Conservation (phyloP, 2,329 filamentous ascomycete genomes). For the Ophiostoma piceae region DNA sequence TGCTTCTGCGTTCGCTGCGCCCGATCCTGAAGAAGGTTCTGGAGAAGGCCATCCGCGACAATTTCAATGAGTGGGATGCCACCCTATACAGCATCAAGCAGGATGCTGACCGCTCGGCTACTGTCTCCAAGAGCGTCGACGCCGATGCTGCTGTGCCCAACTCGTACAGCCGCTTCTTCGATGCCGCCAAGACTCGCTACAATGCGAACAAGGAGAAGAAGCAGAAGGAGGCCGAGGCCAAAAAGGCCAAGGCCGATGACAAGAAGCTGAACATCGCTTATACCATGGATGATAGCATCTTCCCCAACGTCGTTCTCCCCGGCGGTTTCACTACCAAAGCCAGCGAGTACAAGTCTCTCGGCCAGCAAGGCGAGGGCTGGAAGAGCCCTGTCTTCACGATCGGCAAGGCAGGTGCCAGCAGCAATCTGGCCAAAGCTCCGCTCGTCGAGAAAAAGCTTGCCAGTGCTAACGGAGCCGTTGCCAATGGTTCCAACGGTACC, state of each 20-base stretch:
- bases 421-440: conserved; percentile 60
- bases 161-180: conserved; percentile 80
- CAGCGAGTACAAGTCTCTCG: conserved; percentile 85
- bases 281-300: conserved; percentile 81
- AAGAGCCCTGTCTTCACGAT: conserved; percentile 90
- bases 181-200: conserved; percentile 66
- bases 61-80: conserved; percentile 68
- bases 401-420: conserved; percentile 68
- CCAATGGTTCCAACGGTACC: conserved; percentile 9
- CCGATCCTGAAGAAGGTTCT: conserved; percentile 81
- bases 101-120: conserved; percentile 68
- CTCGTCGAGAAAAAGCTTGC: conserved; percentile 44
- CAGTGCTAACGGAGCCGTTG: conserved; percentile 27
- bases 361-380: conserved; percentile 85
- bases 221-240: conserved; percentile 31
- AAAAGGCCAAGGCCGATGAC: conserved; percentile 32
- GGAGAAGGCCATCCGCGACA: conserved; percentile 83
- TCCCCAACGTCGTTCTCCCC: conserved; percentile 80
- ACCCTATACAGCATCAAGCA: conserved; percentile 71
- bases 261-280: conserved; percentile 78
- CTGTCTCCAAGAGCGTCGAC: conserved; percentile 52
- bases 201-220: conserved; percentile 75
- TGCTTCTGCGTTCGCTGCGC: conserved; percentile 77
- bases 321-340: conserved; percentile 90
- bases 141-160: conserved; percentile 67